These are phyloP conservation scores for Colletotrichum sp. DNA, from an alignment of 2,329 filamentous ascomycete species.

Conservation along the genomic window DNA sequence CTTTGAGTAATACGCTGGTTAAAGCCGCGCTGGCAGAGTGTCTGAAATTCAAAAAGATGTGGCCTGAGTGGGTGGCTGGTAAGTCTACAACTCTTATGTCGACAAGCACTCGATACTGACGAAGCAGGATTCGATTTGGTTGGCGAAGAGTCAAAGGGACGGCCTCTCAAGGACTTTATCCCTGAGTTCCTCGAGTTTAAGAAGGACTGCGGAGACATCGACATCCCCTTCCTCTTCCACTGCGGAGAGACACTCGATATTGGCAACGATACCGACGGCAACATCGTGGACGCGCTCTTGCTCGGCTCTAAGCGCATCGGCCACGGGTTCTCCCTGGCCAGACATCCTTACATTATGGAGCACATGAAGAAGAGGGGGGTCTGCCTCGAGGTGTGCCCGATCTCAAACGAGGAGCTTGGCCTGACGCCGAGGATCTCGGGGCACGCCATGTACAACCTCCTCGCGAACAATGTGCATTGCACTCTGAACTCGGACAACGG, in stretches of 20 bases:
- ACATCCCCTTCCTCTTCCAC: slow-evolving; percentile 78
- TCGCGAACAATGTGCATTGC: slow-evolving; percentile 77
- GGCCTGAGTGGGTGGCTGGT: slow-evolving; percentile 68
- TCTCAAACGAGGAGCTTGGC: slow-evolving; percentile 78
- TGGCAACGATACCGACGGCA: slow-evolving; percentile 68
- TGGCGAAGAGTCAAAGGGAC: slow-evolving; percentile 68
- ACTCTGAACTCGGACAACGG: slow-evolving; percentile 79
- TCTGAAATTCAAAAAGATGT: slow-evolving; percentile 61
- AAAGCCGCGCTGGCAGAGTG: slow-evolving; percentile 63
- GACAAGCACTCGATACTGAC: not conserved
- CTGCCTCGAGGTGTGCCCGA: slow-evolving; percentile 78
- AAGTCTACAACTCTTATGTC: slow-evolving; percentile 26
- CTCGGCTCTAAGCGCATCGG: slow-evolving; percentile 73
- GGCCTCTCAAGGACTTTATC: slow-evolving; percentile 62
- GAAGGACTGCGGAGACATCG: slow-evolving; percentile 53
- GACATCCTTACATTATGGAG: slow-evolving; percentile 70
- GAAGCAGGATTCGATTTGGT: slow-evolving; percentile 70
- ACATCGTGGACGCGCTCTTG: slow-evolving; percentile 71
- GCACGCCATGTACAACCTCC: slow-evolving; percentile 70
- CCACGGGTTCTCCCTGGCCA: slow-evolving; percentile 73
- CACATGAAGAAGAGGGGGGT: slow-evolving; percentile 68
- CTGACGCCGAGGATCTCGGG: slow-evolving; percentile 69
- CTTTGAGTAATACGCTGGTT: slow-evolving; percentile 56
- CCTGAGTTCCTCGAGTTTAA: slow-evolving; percentile 62
- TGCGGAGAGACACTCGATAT: slow-evolving; percentile 77